Percentiles rank a stretch among this genome's conserved stretches.
Conservation (phyloP, 2,329 filamentous ascomycete genomes). For the Septoria linicola region DNA sequence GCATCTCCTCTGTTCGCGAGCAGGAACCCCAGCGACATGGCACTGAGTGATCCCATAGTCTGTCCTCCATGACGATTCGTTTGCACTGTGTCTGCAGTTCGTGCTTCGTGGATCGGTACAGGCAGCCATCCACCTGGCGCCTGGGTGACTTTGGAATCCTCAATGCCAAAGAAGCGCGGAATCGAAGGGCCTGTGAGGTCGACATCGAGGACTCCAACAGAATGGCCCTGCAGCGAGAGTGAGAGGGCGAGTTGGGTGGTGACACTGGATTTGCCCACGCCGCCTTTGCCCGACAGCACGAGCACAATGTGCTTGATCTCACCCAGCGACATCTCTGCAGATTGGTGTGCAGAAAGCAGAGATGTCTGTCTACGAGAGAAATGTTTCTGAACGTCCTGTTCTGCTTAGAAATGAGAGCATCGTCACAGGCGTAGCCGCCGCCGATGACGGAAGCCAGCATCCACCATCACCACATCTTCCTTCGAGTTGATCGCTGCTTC, state of each 20-base stretch:
- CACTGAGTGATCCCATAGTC: slow-evolving; percentile 64
- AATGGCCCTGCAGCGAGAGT: slow-evolving; percentile 78
- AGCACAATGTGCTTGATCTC: slow-evolving; percentile 77
- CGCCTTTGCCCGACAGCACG: slow-evolving; percentile 93
- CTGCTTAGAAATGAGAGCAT: slow-evolving; percentile 6
- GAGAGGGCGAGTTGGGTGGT: slow-evolving; percentile 93
- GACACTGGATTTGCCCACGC: slow-evolving; percentile 96
- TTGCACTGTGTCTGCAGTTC: background rate
- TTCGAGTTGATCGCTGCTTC: too few relatives aligned
- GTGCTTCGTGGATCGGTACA: slow-evolving; percentile 71
- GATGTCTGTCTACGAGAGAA: too few relatives aligned
- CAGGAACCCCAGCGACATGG: slow-evolving; percentile 93
- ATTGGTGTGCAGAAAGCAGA: background rate
- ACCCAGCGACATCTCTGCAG: slow-evolving; percentile 58
- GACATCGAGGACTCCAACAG: slow-evolving; percentile 92
- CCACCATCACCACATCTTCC: too few relatives aligned
- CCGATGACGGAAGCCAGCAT: too few relatives aligned
- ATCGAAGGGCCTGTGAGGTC: slow-evolving; percentile 96
- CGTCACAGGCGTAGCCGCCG: too few relatives aligned
- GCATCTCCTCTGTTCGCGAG: slow-evolving; percentile 80
- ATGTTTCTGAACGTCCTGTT: too few relatives aligned
- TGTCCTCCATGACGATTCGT: slow-evolving; percentile 18
- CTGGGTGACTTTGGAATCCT: slow-evolving; percentile 85
- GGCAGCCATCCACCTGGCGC: slow-evolving; percentile 90
- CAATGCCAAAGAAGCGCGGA: slow-evolving; percentile 88